Evolutionary conservation across 139 green algal genomes (phyloP), one percentile per base, ranked within the genome.

Genomic region (Chlorella sp.): DNA sequence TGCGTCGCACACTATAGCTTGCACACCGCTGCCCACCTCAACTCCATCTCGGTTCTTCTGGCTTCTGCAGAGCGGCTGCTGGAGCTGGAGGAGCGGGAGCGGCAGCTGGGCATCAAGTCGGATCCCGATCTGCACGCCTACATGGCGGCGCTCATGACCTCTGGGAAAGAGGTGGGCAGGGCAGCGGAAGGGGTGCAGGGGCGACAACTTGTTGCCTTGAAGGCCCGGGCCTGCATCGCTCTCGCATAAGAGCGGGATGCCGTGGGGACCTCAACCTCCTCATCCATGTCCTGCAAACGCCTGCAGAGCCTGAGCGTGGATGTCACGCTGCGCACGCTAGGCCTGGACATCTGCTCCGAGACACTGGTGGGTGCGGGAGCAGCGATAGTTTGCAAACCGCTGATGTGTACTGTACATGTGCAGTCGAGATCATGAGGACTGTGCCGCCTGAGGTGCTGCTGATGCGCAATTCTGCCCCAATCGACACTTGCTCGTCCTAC

Each of bases 11-110:
- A n/a, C n/a, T n/a, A n/a, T n/a, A n/a, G n/a, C n/a, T n/a, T n/a
- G n/a, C n/a, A n/a, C n/a, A n/a, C n/a, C n/a, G n/a, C n/a, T n/a
- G n/a, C n/a, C n/a, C n/a, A n/a, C n/a, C n/a, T n/a, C n/a, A n/a
- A n/a, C n/a, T n/a, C 44, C 44, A 16, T 51, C 44, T 51, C 44
- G 7, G 7, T 51, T 6, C 84, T 88, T 57, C 32, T 93, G 12
- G 91, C 70, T 74, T 81, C 92, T n/a, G n/a, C 69, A 84, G 82
- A 68, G 3, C 38, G 79, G 30, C 39, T 92, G 75, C 44, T 87
- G 28, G 28, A 72, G 79, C 64, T 93, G 55, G 62, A 79, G 30
- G 60, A 81, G 36, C 20, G 16, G 51, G 87, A 93, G 78, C 80
- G 76, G 81, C 83, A 83, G 56, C 51, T 75, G 32, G 82, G 81